These are phyloP conservation scores for Solanum appendiculatum DNA, from an alignment of 257 asterid species.

Conservation along the genomic window DNA sequence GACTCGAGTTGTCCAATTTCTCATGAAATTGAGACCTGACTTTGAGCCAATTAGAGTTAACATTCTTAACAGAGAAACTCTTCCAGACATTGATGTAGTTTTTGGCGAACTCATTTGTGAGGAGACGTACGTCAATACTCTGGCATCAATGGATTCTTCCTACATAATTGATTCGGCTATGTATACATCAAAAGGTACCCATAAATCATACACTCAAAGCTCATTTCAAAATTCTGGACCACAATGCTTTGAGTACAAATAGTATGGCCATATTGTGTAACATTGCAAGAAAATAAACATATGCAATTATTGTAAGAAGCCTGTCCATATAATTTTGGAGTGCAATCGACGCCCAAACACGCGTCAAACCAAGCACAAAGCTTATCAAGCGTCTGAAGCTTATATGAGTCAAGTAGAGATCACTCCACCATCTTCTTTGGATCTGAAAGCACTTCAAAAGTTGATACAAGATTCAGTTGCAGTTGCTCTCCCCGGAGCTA, in stretches of 20 bases:
- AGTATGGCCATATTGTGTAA: background rate
- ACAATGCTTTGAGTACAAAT: too few relatives aligned
- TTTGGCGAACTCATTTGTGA: background rate
- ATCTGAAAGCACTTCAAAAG: background rate
- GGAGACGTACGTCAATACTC: background rate
- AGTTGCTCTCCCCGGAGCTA: background rate
- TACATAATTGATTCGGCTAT: background rate
- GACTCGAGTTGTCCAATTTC: background rate
- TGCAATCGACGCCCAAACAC: background rate
- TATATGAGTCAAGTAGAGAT: background rate
- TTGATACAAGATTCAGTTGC: background rate
- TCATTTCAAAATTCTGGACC: background rate
- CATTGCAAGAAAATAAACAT: too few relatives aligned
- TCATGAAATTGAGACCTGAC: background rate
- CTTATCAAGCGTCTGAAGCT: background rate
- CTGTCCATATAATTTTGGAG: background rate
- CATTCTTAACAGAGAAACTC: background rate
- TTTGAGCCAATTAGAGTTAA: background rate
- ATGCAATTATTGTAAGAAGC: background rate
- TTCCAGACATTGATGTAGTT: background rate
- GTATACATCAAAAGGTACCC: background rate
- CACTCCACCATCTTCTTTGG: background rate
- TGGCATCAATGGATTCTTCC: background rate
- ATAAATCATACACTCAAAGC: background rate
- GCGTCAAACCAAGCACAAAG: background rate